Evolutionary conservation across 805 yeast genomes (phyloP), one percentile per base, ranked within the genome.

Genomic region (Candida odintsovae): DNA sequence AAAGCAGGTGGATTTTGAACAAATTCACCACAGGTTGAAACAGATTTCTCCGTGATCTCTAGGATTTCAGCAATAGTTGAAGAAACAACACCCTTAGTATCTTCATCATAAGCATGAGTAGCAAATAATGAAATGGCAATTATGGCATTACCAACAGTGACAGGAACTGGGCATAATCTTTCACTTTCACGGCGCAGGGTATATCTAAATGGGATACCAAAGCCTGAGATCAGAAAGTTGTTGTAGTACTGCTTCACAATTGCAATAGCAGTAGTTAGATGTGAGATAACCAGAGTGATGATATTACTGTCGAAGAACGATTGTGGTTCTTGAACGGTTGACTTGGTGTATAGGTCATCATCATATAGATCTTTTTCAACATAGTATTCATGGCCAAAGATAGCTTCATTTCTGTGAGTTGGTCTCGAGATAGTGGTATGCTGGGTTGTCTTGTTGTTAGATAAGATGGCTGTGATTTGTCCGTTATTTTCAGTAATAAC

Each of bases 101-200:
- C 90, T 58, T 84, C 90, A 42, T 76, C 79, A 21, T 78, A 71
- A 1, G 90, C 79, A 56, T 77, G 80, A 6, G 80, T 63, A 18
- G 82, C 66, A 46, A 83, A 67, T 43, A 82, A 73, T 3, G 87
- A 66, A 12, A 84, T 61, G 2, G 86, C 72, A 42, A 83, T 75
- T 18, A 83, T 77, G 0, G 87, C 77, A 57, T 83, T 80, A 6
- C 86, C 86, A 46, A 75, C 76, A 1, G 86, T 85, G 43, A 75
- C 76, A 1, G 87, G 80, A 43, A 81, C 73, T n/a, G 80, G 72
- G 2, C 82, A 71, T 33, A 88, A 65, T 20, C 77, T 72, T 49
- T 79, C 80, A 1, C 88, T 76, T 52, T 82, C 88, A 54, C 64
- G 57, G 6, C 47, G 46, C 1, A 52, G 50, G 5, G 62, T 56